A percentile compares a stretch with the other conserved stretches of the same genome.
These are phyloP conservation scores for Hyphopichia buzzinii DNA, from an alignment of 1,139 yeast genomes.

Conservation along the genomic window DNA sequence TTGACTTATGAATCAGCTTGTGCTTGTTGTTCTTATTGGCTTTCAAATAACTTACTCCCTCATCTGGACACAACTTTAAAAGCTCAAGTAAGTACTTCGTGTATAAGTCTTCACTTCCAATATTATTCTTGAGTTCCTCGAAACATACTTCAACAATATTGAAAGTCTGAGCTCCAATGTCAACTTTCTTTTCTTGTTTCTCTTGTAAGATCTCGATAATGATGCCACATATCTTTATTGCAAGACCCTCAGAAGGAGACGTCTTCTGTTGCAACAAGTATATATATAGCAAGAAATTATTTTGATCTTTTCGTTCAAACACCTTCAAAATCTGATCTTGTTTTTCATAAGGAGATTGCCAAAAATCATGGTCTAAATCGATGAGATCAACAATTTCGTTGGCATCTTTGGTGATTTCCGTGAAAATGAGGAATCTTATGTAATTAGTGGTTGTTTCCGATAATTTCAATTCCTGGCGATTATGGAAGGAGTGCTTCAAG, in stretches of 20 bases:
- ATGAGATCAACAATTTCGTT: conserved; percentile 11
- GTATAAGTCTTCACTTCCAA: conserved; percentile 23
- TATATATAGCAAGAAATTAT: conserved; percentile 11
- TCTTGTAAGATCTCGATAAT: conserved; percentile 10
- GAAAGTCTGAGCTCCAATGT: conserved; percentile 1
- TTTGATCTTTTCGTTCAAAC: conserved; percentile 4
- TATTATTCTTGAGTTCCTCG: conserved; percentile 12
- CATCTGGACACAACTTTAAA: conserved; percentile 25
- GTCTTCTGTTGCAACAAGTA: conserved; percentile 7
- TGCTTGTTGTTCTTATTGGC: conserved; percentile 23
- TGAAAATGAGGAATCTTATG: background rate
- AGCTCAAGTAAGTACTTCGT: conserved; percentile 28
- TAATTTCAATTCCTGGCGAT: background rate
- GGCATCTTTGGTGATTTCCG: conserved; percentile 1
- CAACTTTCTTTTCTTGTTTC: background rate
- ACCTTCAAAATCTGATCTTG: background rate
- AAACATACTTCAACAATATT: conserved; percentile 13
- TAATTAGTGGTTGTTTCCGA: background rate
- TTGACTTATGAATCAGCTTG: conserved; percentile 27
- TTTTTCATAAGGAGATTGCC: conserved; percentile 6
- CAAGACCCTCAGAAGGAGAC: conserved; percentile 1
- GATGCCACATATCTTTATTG: conserved; percentile 15
- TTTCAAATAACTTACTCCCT: conserved; percentile 32
- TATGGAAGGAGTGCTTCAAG: background rate
- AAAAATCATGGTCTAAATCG: conserved; percentile 11